phyloP scores from a whole-genome alignment of 2,329 filamentous ascomycete genomes.

The Dryadomyces quercus-mongolicae region DNA sequence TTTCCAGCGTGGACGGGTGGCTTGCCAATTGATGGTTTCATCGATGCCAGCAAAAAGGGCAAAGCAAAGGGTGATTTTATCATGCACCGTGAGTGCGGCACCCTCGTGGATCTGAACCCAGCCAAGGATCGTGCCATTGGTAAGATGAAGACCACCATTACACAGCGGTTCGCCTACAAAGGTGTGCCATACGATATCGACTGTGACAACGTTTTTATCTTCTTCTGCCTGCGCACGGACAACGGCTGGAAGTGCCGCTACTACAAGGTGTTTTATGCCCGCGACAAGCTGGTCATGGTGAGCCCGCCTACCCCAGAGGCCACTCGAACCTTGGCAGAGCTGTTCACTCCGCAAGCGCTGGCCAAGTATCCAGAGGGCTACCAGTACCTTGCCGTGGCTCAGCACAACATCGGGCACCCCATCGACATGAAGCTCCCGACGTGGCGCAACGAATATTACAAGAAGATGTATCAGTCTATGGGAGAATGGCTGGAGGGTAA shows the following conservation, averaged over 20 bases:
- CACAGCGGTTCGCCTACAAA: slow-evolving; percentile 29
- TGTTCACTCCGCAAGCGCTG: slow-evolving; percentile 18
- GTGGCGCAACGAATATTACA: background rate
- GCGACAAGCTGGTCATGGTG: slow-evolving; percentile 30
- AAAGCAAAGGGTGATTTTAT: background rate
- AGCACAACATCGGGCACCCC: slow-evolving; percentile 30
- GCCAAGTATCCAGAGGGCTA: slow-evolving; percentile 30
- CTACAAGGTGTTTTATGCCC: slow-evolving; percentile 35
- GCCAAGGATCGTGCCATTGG: slow-evolving; percentile 29
- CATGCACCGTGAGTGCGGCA: slow-evolving; percentile 30
- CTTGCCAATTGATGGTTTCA: background rate
- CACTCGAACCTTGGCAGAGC: slow-evolving; percentile 21
- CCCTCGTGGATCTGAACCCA: slow-evolving; percentile 11
- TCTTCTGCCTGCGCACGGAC: slow-evolving; percentile 23
- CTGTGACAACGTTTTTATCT: slow-evolving; percentile 36
- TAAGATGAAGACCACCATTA: slow-evolving; percentile 29
- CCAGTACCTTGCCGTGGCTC: slow-evolving; percentile 31
- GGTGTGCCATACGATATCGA: slow-evolving; percentile 32
- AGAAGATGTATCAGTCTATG: background rate
- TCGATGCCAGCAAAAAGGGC: background rate
- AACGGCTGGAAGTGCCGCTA: slow-evolving; percentile 26
- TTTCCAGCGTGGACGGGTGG: background rate
- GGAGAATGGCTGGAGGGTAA: background rate
- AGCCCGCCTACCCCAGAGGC: slow-evolving; percentile 15
- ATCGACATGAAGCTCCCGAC: slow-evolving; percentile 28